Percentiles rank a stretch among this genome's conserved stretches.
Evolutionary conservation across 2,329 filamentous ascomycete genomes (phyloP).

Genomic region (Colletotrichum tropicale): DNA sequence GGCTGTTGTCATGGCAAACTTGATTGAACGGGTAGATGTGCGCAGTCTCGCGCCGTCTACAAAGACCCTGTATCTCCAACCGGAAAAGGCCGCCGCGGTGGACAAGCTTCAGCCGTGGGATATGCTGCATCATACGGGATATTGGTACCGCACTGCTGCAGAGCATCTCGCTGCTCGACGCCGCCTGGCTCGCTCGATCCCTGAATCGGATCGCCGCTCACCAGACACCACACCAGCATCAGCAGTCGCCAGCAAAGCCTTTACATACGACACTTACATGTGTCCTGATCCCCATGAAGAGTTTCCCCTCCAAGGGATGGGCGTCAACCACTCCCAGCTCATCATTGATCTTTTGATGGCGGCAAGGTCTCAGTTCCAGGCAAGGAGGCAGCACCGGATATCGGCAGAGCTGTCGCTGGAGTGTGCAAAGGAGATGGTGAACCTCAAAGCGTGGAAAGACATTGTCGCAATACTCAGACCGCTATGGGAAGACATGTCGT

Average conservation of each 20-base stretch:
- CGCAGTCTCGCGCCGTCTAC: conserved; percentile 52
- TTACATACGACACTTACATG: conserved; percentile 69
- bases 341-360: conserved; percentile 57
- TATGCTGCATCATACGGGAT: conserved; percentile 67
- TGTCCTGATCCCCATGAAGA: conserved; percentile 68
- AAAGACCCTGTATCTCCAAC: conserved; percentile 52
- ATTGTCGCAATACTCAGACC: conserved; percentile 59
- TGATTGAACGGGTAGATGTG: conserved; percentile 60
- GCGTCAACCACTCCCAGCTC: conserved; percentile 59
- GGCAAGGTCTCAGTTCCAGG: conserved; percentile 59
- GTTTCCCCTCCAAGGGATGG: conserved; percentile 53
- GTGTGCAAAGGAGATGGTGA: conserved; percentile 59
- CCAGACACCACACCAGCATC: conserved; percentile 54
- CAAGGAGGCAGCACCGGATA: conserved; percentile 56
- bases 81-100: conserved; percentile 62
- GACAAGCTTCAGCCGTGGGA: conserved; percentile 69
- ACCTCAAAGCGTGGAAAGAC: conserved; percentile 55
- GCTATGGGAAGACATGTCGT: conserved; percentile 62
- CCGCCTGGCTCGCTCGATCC: conserved; percentile 58
- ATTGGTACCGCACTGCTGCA: conserved; percentile 68
- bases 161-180: conserved; percentile 60
- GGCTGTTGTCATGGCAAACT: conserved; percentile 65
- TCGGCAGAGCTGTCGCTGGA: conserved; percentile 63
- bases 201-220: conserved; percentile 61
- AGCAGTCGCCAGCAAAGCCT: conserved; percentile 52